Conservation (phyloP, 176 grass and related monocot genomes). For the Oryza brachyantha region DNA sequence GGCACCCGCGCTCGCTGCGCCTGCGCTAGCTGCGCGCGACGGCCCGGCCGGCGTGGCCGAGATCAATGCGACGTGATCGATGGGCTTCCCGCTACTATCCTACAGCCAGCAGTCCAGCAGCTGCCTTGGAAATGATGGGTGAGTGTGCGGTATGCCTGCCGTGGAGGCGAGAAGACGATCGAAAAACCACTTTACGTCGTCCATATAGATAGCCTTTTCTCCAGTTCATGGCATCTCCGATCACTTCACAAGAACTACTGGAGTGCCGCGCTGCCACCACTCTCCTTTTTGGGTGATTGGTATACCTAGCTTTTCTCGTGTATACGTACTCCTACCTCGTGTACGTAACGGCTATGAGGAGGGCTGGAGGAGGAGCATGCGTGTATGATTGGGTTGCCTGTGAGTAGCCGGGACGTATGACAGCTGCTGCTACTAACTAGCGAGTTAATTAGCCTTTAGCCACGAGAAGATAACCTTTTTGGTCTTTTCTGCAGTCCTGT, state of each 20-base stretch:
- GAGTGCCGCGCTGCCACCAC: neutral
- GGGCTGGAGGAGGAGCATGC: conserved; percentile 9
- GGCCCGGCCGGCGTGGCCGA: neutral
- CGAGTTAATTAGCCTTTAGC: neutral
- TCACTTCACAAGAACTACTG: neutral
- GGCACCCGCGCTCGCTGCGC: no score
- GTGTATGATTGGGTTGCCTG: neutral
- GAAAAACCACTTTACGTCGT: neutral
- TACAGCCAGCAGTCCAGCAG: no score
- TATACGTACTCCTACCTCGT: no score
- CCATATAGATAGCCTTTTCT: neutral
- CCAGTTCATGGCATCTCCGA: neutral
- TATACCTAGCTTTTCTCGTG: no score
- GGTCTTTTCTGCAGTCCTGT: neutral
- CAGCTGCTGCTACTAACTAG: neutral
- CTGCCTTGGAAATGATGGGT: neutral
- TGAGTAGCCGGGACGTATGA: neutral
- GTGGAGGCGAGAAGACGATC: neutral
- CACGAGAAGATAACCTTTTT: conserved; percentile 19
- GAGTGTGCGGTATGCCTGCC: neutral
- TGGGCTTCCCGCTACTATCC: neutral
- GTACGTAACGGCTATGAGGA: neutral
- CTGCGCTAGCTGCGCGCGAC: neutral
- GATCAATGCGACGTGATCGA: neutral
- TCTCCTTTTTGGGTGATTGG: neutral